These are phyloP conservation scores for Vachellia collinsii DNA, from an alignment of 306 rosid species.

Conservation along the genomic window DNA sequence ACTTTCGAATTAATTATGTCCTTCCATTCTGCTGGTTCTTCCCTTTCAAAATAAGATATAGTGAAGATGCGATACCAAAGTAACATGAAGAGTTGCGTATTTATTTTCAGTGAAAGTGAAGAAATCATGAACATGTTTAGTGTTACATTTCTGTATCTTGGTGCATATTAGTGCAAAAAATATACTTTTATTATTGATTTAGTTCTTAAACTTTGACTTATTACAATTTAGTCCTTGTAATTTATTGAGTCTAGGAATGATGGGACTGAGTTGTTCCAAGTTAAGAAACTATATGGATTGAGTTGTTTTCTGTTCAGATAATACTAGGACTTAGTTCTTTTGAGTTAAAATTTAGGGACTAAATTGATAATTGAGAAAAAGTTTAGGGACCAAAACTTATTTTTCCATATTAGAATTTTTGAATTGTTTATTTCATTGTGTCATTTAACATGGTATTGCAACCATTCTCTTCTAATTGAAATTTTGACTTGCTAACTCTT, in stretches of 20 bases:
- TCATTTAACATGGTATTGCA: not conserved
- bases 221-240: no score
- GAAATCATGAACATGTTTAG: slow-evolving; percentile 1
- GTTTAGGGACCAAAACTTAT: no score
- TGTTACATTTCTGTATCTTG: slow-evolving; percentile 11
- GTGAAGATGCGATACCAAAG: not conserved
- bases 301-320: no score
- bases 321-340: no score
- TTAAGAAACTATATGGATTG: no score
- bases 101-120: not conserved
- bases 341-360: no score
- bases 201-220: no score
- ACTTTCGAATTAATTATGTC: not conserved
- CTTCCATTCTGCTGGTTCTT: not conserved
- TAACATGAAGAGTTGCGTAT: not conserved
- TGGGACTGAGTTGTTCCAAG: no score
- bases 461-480: not conserved
- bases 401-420: not conserved
- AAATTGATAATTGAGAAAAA: no score
- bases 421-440: not conserved
- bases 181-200: no score
- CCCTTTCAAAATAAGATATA: not conserved
- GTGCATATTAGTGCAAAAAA: not conserved
- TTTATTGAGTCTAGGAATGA: no score
- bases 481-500: not conserved